Evolutionary conservation across 2,329 filamentous ascomycete species (phyloP).

Genomic region (Scytalidium sp.): DNA sequence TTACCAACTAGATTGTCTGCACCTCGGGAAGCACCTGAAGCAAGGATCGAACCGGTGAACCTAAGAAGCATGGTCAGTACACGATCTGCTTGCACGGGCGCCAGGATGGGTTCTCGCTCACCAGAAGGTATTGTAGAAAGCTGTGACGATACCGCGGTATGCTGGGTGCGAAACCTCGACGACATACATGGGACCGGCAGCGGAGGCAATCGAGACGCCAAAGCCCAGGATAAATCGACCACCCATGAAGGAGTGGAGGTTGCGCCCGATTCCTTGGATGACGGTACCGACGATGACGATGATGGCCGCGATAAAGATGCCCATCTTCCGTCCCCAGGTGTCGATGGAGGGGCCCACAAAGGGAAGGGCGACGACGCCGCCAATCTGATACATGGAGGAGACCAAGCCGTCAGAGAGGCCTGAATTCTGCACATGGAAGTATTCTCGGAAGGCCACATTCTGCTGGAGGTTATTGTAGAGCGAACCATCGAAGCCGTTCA

Average conservation of each 20-base stretch:
- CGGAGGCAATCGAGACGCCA: slow-evolving; percentile 41
- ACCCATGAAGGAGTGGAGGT: slow-evolving; percentile 39
- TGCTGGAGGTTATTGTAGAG: slow-evolving; percentile 47
- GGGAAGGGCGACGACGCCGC: slow-evolving; percentile 43
- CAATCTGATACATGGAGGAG: slow-evolving; percentile 50
- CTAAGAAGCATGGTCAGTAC: slow-evolving; percentile 23
- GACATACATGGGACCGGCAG: slow-evolving; percentile 43
- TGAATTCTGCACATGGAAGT: slow-evolving; percentile 37
- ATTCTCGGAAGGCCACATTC: slow-evolving; percentile 36
- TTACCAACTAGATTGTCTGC: slow-evolving; percentile 35
- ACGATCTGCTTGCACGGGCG: background rate
- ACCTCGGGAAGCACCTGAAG: slow-evolving; percentile 50
- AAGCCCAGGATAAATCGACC: slow-evolving; percentile 60
- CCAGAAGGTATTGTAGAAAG: slow-evolving; percentile 26
- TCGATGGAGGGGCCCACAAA: slow-evolving; percentile 46
- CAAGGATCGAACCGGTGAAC: slow-evolving; percentile 50
- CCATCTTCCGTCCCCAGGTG: slow-evolving; percentile 42
- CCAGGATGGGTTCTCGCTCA: slow-evolving; percentile 2
- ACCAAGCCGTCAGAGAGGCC: slow-evolving; percentile 48
- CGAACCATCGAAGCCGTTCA: slow-evolving; percentile 51
- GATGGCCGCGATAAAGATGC: slow-evolving; percentile 43
- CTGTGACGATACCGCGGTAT: slow-evolving; percentile 38
- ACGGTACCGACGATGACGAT: slow-evolving; percentile 43
- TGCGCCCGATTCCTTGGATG: slow-evolving; percentile 35
- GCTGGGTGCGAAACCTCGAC: slow-evolving; percentile 42